Evolutionary conservation across 208 protist genomes (phyloP), one percentile per base, ranked within the genome.

Genomic region (Trypanosoma platydactyli): DNA sequence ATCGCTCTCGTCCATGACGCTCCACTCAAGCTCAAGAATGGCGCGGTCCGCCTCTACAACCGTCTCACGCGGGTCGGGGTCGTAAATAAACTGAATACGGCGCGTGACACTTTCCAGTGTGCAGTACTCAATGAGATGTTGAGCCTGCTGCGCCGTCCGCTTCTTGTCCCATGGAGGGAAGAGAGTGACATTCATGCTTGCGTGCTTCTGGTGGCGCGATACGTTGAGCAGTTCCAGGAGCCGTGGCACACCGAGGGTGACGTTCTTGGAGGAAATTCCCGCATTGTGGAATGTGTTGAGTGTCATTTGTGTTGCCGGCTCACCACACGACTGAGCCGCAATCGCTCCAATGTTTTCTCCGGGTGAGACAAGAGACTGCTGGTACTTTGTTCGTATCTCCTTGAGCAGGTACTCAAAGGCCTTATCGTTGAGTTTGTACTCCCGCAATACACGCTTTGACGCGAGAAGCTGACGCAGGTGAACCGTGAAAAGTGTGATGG

Each of bases 251-350:
- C 99, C 99, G 27, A 99, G 94, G 5, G 99, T 99, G 24, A 99
- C 99, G 80, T 99, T 99, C 82, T 99, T 99, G 50, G 93, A 90
- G 6, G 97, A 98, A 55, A 99, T 98, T 79, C 99, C 99, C 40
- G 99, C 99, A 77, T 97, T 99, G 87, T 99, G 99, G 89, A 99
- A 99, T 33, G 99, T 99, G 81, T 99, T 99, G 5, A 99, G 89
- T 12, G 99, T 99, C 99, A 99, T 99, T 82, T 99, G 99, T 53
- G 99, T 99, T 2, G 98, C 97, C 15, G 99, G 99, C 81, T 99
- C 99, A 35, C 98, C 98, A 66, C 99, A 99, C 9, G 96, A 99
- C 89, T 99, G 99, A 13, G 98, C 98, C 20, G 99, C 99, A 40
- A 99, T 89, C 18, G 97, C 88, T 48, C 99, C 99, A 69, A 99